Conservation (phyloP, 2,329 filamentous ascomycete genomes). For the Aaosphaeria pasadenensis region DNA sequence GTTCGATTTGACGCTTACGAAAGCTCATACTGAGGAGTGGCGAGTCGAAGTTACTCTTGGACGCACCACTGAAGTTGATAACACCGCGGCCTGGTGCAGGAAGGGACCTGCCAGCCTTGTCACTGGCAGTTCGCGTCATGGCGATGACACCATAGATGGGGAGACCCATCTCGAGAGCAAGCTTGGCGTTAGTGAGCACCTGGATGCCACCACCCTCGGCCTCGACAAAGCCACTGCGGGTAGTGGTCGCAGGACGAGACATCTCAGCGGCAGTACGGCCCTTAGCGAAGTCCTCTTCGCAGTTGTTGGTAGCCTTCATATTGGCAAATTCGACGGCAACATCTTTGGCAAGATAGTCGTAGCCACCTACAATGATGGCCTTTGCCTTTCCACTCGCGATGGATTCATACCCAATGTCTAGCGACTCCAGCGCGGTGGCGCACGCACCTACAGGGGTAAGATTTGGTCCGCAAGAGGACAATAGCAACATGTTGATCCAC, state of each 20-base stretch:
- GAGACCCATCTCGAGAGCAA: conserved; percentile 36
- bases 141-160: conserved; percentile 37
- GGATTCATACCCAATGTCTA: conserved; percentile 35
- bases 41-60: conserved; percentile 9
- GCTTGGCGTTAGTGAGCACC: conserved; percentile 28
- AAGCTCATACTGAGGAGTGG: conserved; percentile 24
- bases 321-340: conserved; percentile 32
- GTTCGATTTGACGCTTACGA: conserved; percentile 21
- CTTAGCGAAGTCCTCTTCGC: conserved; percentile 19
- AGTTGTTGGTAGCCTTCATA: conserved; percentile 38
- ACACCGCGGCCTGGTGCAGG: conserved; percentile 41
- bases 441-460: conserved; percentile 38
- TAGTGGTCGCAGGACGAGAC: conserved; percentile 33
- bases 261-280: conserved; percentile 29
- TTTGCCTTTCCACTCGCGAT: conserved; percentile 31
- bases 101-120: conserved; percentile 36
- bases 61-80: conserved; percentile 22
- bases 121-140: conserved; percentile 27
- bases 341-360: conserved; percentile 33
- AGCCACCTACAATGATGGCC: conserved; percentile 33
- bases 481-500: conserved; percentile 43
- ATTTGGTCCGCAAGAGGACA: conserved; percentile 33
- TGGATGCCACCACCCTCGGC: conserved; percentile 37
- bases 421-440: conserved; percentile 36
- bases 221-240: conserved; percentile 38